A percentile compares a stretch with the other conserved stretches of the same genome.
Evolutionary conservation across 768 basidiomycete species (phyloP).

Genomic region (Amanita brunnescens): DNA sequence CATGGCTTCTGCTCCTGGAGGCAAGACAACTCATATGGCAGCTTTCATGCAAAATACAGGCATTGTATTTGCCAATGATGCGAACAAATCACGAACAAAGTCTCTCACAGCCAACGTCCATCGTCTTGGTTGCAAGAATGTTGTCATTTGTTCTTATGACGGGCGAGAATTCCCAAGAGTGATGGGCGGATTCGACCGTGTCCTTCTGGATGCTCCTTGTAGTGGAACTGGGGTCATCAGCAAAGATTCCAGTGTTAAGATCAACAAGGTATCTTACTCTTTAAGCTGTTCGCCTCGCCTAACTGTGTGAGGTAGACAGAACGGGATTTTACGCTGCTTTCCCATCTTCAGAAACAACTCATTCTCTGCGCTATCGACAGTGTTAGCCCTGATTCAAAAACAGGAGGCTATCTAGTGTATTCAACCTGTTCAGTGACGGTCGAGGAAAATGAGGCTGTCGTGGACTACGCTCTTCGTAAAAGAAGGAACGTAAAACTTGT

Average conservation of each 20-base stretch:
- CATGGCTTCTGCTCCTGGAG: constrained; percentile 98
- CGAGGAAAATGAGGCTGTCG: constrained; percentile 97
- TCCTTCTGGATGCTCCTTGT: constrained; percentile 94
- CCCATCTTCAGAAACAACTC: constrained; percentile 96
- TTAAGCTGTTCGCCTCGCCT: constrained; percentile 6
- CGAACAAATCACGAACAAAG: constrained; percentile 91
- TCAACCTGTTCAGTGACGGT: constrained; percentile 98
- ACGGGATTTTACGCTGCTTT: constrained; percentile 92
- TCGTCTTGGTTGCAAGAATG: constrained; percentile 96
- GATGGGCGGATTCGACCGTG: constrained; percentile 98
- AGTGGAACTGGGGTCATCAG: constrained; percentile 97
- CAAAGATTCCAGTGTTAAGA: constrained; percentile 95
- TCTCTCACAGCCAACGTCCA: constrained; percentile 95
- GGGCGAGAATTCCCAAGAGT: constrained; percentile 98
- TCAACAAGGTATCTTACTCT: constrained; percentile 77
- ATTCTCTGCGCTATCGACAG: constrained; percentile 98
- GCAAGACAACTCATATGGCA: constrained; percentile 96
- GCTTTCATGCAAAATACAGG: constrained; percentile 97
- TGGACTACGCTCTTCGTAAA: constrained; percentile 94
- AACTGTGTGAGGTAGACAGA: constrained; percentile 51
- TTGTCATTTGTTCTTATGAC: constrained; percentile 94
- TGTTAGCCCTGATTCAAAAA: constrained; percentile 79
- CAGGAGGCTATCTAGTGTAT: constrained; percentile 92
- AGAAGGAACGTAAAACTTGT: constrained; percentile 89
- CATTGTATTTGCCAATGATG: constrained; percentile 95